Evolutionary conservation across 129 eudicot genomes (phyloP), one percentile per base, ranked within the genome.

Genomic region (Arctium lappa): DNA sequence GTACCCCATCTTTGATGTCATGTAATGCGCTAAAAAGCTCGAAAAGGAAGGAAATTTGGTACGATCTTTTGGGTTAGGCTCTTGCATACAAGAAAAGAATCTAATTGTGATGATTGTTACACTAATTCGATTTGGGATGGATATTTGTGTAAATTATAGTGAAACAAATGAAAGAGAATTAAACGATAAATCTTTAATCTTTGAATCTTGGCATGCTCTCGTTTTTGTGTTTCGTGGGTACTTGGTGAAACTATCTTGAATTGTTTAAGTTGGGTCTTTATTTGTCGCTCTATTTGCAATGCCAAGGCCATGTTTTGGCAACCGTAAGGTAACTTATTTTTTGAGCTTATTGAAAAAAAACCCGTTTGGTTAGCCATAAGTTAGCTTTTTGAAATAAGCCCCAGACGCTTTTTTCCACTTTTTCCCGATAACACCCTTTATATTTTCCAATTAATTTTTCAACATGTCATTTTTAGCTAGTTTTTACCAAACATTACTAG

Each of bases 191-290:
- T 83, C 68, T 63, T 75, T 74, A 5, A 42, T 18, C 32, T 38
- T 37, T 13, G 77, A 46, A n/a, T 33, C 37, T 80, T 70, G 27
- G 34, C 40, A 4, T 29, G 36, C 40, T 69, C 70, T n/a, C 48
- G 44, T 79, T 79, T 33, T 29, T 30, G 83, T 79, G 76, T 69
- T 31, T 30, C 60, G 44, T 80, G 36, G 69, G 66, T 42, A 68
- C 39, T 4, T 30, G 15, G 46, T 12, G 8, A 79, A 42, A 10
- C 56, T 42, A 42, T 6, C 27, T 34, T 30, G 48, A 50, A 16
- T 34, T 44, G 36, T 50, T 79, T 69, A 44, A 31, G 39, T 53
- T 3, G 12, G 65, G 12, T 70, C 44, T 16, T 69, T 30, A 10
- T 69, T n/a, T 68, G 66, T 31, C 27, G 27, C 62, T 34, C 40